These are phyloP conservation scores for Candolleomyces efflorescens DNA, from an alignment of 768 basidiomycete genomes.

Conservation along the genomic window DNA sequence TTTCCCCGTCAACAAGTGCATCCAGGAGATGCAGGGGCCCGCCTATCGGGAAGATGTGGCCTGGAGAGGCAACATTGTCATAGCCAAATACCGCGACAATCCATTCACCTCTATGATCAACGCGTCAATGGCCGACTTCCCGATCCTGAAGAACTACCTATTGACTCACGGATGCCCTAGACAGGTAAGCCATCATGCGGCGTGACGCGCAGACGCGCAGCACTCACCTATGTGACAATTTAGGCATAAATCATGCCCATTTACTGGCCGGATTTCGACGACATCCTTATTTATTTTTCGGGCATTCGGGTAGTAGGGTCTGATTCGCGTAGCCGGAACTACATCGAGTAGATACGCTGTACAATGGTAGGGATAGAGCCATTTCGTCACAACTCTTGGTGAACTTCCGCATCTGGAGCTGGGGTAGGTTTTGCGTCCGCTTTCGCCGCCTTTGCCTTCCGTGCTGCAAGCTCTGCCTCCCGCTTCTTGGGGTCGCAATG, in stretches of 20 bases:
- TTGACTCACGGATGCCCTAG: conserved; percentile 58
- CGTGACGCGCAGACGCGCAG: conserved; percentile 1
- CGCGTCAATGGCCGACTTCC: conserved; percentile 81
- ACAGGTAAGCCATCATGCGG: background rate
- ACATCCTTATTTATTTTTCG: too few relatives aligned
- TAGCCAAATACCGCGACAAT: conserved; percentile 63
- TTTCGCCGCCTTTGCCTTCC: conserved; percentile 22
- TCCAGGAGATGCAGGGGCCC: conserved; percentile 69
- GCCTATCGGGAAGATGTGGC: conserved; percentile 57
- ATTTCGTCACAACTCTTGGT: conserved; percentile 31
- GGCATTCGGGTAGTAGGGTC: too few relatives aligned
- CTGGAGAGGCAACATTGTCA: conserved; percentile 78
- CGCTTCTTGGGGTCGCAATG: conserved; percentile 68
- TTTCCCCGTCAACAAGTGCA: conserved; percentile 74
- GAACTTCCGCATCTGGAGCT: conserved; percentile 5
- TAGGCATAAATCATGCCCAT: background rate
- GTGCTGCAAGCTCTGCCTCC: conserved; percentile 3
- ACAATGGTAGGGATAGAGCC: conserved; percentile 2
- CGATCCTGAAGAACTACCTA: conserved; percentile 77
- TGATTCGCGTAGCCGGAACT: too few relatives aligned
- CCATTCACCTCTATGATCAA: conserved; percentile 60
- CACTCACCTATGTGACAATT: too few relatives aligned
- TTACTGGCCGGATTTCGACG: too few relatives aligned
- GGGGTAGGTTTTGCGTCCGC: conserved; percentile 15
- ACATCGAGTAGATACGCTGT: too few relatives aligned